phyloP scores from a whole-genome alignment of 2,329 filamentous ascomycete species.

The Grosmannia serpens region DNA sequence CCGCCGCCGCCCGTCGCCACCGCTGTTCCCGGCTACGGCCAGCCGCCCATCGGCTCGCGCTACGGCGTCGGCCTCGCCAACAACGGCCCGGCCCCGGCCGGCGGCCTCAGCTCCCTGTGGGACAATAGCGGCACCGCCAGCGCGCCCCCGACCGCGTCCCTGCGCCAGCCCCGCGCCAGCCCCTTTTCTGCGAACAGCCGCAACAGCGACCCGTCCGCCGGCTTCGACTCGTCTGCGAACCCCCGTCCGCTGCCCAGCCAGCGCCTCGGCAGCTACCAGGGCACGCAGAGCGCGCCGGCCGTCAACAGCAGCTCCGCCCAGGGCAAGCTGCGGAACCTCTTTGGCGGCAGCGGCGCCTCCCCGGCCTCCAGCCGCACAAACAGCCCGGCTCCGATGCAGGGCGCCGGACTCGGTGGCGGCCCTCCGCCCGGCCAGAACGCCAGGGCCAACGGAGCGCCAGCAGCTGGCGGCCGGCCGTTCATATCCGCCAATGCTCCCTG shows the following conservation, averaged over 20 bases:
- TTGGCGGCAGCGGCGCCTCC: constrained; percentile 37
- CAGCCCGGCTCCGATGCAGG: constrained; percentile 19
- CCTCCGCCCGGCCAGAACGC: neutral
- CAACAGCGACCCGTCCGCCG: constrained; percentile 16
- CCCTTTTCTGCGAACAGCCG: constrained; percentile 12
- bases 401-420: neutral
- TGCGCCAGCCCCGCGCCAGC: constrained; percentile 28
- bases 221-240: constrained; percentile 21
- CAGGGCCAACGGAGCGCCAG: constrained; percentile 14
- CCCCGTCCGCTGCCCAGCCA: constrained; percentile 60
- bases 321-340: constrained; percentile 72
- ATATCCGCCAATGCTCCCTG: constrained; percentile 36
- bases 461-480: constrained; percentile 26
- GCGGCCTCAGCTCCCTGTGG: constrained; percentile 45
- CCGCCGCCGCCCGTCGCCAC: constrained; percentile 38
- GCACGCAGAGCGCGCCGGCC: constrained; percentile 21
- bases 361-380: constrained; percentile 21
- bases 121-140: constrained; percentile 29
- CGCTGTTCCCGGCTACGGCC: constrained; percentile 31
- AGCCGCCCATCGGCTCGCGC: constrained; percentile 37
- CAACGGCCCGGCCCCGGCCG: neutral
- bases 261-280: constrained; percentile 64
- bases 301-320: constrained; percentile 45
- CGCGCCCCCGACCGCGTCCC: constrained; percentile 30
- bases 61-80: constrained; percentile 29